Evolutionary conservation across 2,329 filamentous ascomycete genomes (phyloP).

Genomic region (Chlorencoelia australis): DNA sequence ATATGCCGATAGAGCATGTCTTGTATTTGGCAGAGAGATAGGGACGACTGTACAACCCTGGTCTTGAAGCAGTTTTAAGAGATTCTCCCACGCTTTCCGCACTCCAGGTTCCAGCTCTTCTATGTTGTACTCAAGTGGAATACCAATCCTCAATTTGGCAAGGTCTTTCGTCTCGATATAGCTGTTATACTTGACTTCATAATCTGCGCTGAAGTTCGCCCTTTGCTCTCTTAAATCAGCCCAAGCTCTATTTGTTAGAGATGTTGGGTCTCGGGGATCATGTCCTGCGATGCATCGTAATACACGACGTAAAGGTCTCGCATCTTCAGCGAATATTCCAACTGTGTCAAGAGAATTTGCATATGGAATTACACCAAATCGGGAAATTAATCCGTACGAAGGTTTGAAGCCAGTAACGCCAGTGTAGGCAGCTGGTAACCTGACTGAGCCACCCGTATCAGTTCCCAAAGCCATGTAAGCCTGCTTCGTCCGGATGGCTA

Average conservation of each 20-base stretch:
- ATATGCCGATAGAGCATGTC: conserved; percentile 80
- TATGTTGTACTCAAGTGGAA: conserved; percentile 78
- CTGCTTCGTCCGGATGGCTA: conserved; percentile 59
- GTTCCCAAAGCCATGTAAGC: conserved; percentile 67
- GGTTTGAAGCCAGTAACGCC: conserved; percentile 62
- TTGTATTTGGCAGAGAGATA: conserved; percentile 74
- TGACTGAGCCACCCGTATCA: conserved; percentile 69
- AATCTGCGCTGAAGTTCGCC: neutral
- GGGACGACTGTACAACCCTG: conserved; percentile 64
- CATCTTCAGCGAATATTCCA: conserved; percentile 45
- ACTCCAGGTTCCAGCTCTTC: conserved; percentile 63
- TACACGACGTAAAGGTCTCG: conserved; percentile 28
- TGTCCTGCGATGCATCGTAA: conserved; percentile 6
- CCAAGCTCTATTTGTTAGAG: conserved; percentile 38
- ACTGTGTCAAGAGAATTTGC: conserved; percentile 68
- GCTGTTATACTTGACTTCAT: neutral
- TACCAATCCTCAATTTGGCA: conserved; percentile 36
- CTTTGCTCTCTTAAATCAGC: conserved; percentile 8
- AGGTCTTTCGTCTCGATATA: conserved; percentile 4
- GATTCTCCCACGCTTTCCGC: conserved; percentile 56
- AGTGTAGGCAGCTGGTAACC: conserved; percentile 62
- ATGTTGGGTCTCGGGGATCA: conserved; percentile 39
- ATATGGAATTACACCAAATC: conserved; percentile 63
- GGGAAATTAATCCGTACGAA: conserved; percentile 57
- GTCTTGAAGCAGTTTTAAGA: conserved; percentile 47